Conservation (phyloP, 164 flowering plant genomes). For the grape (Vitis vinifera) region ASM3070453v1 NC_081811.1:7951001-7951500, state of each 20-base stretch:
- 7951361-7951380: too few species aligned
- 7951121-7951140: constrained; percentile 93
- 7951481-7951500: too few species aligned
- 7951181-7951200: constrained; percentile 96
- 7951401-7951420: too few species aligned
- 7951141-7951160: constrained; percentile 93
- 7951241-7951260: constrained; percentile 38
- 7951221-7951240: constrained; percentile 77
- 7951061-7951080: constrained; percentile 44
- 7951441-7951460: too few species aligned
- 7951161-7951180: constrained; percentile 72
- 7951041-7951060: not conserved
- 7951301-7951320: not conserved
- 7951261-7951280: not conserved
- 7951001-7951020: not conserved
- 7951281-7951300: not conserved
- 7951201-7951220: constrained; percentile 99
- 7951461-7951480: too few species aligned
- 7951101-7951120: constrained; percentile 93
- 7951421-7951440: too few species aligned
- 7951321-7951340: too few species aligned
- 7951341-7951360: too few species aligned
- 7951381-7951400: too few species aligned
- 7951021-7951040: not conserved
- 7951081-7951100: constrained; percentile 94